Evolutionary conservation across 352 stramenopile species (phyloP).

Genomic region (Globisporangium solare): DNA sequence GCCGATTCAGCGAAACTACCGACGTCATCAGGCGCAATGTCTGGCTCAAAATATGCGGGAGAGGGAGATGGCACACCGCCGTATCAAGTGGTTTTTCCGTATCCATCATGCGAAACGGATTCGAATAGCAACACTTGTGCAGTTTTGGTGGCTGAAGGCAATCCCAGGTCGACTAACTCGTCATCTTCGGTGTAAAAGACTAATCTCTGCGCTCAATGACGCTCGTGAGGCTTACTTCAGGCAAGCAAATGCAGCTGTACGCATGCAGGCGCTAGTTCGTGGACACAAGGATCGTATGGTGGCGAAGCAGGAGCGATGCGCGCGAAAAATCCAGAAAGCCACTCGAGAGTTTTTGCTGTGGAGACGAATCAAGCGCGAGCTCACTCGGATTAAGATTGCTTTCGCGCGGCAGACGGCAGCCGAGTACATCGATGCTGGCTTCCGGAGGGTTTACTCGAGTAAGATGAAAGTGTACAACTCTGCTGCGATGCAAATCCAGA

Average conservation of each 20-base stretch:
- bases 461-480: constrained; percentile 32
- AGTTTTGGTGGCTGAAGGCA: constrained; percentile 72
- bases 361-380: constrained; percentile 31
- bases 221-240: constrained; percentile 18
- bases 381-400: constrained; percentile 26
- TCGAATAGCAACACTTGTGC: constrained; percentile 32
- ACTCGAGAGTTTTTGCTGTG: constrained; percentile 35
- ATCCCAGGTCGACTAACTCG: constrained; percentile 34
- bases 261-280: constrained; percentile 48
- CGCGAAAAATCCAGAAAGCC: constrained; percentile 38
- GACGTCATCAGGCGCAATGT: constrained; percentile 26
- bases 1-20: constrained; percentile 44
- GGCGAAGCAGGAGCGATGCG: constrained; percentile 33
- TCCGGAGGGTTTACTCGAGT: constrained; percentile 17
- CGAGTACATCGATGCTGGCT: constrained; percentile 24
- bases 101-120: constrained; percentile 41
- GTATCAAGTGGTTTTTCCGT: constrained; percentile 81
- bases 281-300: constrained; percentile 36
- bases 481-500: constrained; percentile 56
- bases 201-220: constrained; percentile 5
- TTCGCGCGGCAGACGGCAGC: constrained; percentile 18
- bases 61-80: constrained; percentile 47
- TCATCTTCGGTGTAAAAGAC: constrained; percentile 36
- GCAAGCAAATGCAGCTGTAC: constrained; percentile 30
- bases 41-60: constrained; percentile 26